These are phyloP conservation scores for Ganoderma multipileum DNA, from an alignment of 1,284 basidiomycete species.

Conservation along the genomic window DNA sequence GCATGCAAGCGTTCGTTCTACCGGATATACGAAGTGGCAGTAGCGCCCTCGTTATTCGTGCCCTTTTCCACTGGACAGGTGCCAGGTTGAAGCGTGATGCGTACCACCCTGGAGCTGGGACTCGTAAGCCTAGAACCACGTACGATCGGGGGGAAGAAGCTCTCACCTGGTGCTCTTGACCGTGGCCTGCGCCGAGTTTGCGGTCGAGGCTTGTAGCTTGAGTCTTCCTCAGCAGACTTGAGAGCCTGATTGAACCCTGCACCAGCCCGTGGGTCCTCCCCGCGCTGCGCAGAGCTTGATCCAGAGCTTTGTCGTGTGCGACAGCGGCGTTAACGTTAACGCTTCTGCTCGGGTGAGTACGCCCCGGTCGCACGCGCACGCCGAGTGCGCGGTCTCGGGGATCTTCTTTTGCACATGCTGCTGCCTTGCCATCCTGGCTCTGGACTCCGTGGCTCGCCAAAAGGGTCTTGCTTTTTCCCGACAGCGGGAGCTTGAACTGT, in stretches of 20 bases:
- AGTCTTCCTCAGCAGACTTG: not conserved
- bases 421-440: not conserved
- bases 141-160: no score
- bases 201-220: not conserved
- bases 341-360: not conserved
- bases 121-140: no score
- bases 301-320: not conserved
- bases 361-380: not conserved
- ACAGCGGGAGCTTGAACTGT: not conserved
- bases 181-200: no score
- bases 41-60: no score
- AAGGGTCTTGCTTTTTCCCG: not conserved
- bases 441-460: not conserved
- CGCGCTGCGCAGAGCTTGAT: not conserved
- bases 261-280: no score
- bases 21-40: no score
- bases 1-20: no score
- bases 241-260: no score
- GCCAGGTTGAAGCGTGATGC: no score
- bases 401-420: not conserved
- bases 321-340: not conserved
- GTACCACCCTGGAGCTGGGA: no score
- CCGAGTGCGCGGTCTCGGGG: not conserved
- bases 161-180: no score
- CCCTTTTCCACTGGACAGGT: no score